Evolutionary conservation across 495 filamentous ascomycete genomes (phyloP).

Genomic region (Hyaloscypha variabilis): DNA sequence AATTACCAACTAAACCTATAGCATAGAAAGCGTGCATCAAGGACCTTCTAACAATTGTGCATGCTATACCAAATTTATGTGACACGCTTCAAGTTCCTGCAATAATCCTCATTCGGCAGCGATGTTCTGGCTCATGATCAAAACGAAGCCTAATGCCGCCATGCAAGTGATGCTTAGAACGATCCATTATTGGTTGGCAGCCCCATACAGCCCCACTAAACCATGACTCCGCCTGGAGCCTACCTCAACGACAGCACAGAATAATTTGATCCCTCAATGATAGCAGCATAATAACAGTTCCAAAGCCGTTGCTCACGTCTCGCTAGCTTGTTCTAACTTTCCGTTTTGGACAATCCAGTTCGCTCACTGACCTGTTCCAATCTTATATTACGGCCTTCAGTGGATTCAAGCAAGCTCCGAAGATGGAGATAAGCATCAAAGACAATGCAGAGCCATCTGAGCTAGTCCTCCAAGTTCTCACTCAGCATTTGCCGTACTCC

Average conservation of each 20-base stretch:
- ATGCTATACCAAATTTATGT: no score
- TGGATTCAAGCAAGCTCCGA: background rate
- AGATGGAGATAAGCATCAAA: constrained; percentile 35
- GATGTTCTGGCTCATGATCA: no score
- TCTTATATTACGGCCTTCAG: background rate
- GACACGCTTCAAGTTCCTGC: no score
- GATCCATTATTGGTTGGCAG: no score
- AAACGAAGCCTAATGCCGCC: no score
- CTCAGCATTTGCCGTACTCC: constrained; percentile 54
- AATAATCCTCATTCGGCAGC: no score
- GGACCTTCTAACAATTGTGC: no score
- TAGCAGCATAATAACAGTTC: background rate
- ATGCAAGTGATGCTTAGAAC: no score
- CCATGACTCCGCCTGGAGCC: no score
- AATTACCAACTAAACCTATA: no score
- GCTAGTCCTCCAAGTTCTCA: constrained; percentile 46
- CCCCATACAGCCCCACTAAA: no score
- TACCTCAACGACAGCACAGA: background rate
- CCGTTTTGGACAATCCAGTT: background rate
- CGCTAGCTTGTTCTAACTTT: background rate
- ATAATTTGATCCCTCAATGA: background rate
- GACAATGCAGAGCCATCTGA: constrained; percentile 41
- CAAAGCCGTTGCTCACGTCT: background rate
- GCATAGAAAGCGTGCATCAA: no score
- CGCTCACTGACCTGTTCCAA: background rate